phyloP scores from a whole-genome alignment of 2,329 filamentous ascomycete genomes.

The Onygenales sp. region DNA sequence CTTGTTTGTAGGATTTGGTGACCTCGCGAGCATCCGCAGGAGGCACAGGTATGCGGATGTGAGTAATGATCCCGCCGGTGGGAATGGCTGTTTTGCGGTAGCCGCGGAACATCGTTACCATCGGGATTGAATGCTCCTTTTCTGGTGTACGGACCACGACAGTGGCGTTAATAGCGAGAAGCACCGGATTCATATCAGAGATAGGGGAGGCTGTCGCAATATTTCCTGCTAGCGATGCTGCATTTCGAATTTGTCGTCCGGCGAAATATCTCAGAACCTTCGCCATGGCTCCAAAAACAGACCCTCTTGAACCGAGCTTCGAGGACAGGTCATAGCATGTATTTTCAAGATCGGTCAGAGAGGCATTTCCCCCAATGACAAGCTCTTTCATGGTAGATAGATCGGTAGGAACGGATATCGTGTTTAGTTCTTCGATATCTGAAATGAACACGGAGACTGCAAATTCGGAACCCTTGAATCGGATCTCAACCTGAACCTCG shows the following conservation, averaged over 20 bases:
- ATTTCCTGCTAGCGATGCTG: slow-evolving; percentile 79
- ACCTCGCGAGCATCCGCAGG: slow-evolving; percentile 57
- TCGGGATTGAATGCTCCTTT: slow-evolving; percentile 62
- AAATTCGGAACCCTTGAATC: slow-evolving; percentile 81
- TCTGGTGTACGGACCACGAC: slow-evolving; percentile 61
- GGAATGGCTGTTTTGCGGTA: slow-evolving; percentile 70
- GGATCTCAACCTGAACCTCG: slow-evolving; percentile 87
- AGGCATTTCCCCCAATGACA: slow-evolving; percentile 75
- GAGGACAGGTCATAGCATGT: slow-evolving; percentile 62
- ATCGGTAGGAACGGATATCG: slow-evolving; percentile 62
- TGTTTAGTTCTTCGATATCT: slow-evolving; percentile 70
- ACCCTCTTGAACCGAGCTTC: slow-evolving; percentile 56
- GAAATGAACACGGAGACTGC: slow-evolving; percentile 76
- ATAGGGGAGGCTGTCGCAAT: slow-evolving; percentile 80
- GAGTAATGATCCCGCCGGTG: slow-evolving; percentile 64
- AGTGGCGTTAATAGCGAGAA: slow-evolving; percentile 68
- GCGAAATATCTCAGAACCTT: slow-evolving; percentile 85
- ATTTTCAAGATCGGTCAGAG: slow-evolving; percentile 70
- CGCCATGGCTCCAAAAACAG: slow-evolving; percentile 71
- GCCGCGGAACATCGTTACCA: slow-evolving; percentile 74
- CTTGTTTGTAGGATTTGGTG: slow-evolving; percentile 78
- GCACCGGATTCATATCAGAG: slow-evolving; percentile 77
- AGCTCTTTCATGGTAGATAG: slow-evolving; percentile 37
- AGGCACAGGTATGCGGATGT: slow-evolving; percentile 65
- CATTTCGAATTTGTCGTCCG: slow-evolving; percentile 81